Evolutionary conservation across 805 yeast genomes (phyloP).

Genomic region (Saccharomycopsis fibuligera): DNA sequence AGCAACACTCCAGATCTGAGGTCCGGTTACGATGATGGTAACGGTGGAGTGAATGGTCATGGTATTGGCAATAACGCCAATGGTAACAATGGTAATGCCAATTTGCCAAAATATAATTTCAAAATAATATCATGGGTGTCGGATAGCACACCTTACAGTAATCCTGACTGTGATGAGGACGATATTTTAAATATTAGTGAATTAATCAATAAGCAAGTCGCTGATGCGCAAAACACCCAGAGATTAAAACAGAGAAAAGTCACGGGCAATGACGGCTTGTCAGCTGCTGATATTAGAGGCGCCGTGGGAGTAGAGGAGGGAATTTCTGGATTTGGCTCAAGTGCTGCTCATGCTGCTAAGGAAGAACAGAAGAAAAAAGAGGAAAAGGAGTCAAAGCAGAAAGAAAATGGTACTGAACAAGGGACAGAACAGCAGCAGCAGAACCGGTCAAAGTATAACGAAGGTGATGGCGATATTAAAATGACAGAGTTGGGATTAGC

Average conservation of each 20-base stretch:
- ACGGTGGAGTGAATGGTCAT: conserved; percentile 27
- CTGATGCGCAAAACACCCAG: conserved; percentile 27
- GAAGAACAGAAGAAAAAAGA: conserved; percentile 3
- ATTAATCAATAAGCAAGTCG: conserved; percentile 23
- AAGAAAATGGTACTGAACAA: too few relatives aligned
- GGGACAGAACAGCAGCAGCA: not conserved
- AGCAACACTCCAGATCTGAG: conserved; percentile 22
- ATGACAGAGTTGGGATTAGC: not conserved
- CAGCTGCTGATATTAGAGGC: conserved; percentile 36
- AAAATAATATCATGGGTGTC: conserved; percentile 31
- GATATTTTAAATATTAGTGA: conserved; percentile 35
- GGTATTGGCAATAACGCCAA: too few relatives aligned
- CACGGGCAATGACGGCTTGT: conserved; percentile 24
- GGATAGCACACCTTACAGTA: conserved; percentile 15
- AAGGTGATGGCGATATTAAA: not conserved
- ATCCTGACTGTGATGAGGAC: conserved; percentile 23
- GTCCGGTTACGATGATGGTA: too few relatives aligned
- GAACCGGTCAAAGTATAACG: conserved; percentile 23
- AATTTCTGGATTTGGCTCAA: conserved; percentile 19
- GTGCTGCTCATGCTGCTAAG: conserved; percentile 8
- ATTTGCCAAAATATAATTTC: conserved; percentile 27
- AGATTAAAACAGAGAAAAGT: conserved; percentile 14
- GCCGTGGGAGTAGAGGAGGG: conserved; percentile 34
- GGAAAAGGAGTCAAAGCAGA: not conserved
- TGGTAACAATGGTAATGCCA: not conserved